These are phyloP conservation scores for Cercospora zeae-maydis DNA, from an alignment of 2,329 filamentous ascomycete species.

Conservation along the genomic window DNA sequence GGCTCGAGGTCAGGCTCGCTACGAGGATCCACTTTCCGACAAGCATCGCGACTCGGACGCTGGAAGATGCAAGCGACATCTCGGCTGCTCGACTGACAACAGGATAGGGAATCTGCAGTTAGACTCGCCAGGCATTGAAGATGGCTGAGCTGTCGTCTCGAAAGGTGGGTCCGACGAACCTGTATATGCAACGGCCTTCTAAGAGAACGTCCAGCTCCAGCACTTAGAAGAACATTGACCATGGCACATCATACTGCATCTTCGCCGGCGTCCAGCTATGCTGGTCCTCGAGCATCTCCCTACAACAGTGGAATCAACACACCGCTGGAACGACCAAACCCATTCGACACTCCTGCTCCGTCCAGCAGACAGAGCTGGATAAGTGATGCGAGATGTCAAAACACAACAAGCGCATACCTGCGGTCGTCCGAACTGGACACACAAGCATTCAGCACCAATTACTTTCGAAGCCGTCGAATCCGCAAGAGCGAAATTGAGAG, in stretches of 20 bases:
- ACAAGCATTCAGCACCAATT: neutral
- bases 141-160: neutral
- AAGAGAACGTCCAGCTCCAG: neutral
- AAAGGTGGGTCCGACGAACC: neutral
- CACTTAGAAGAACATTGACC: neutral
- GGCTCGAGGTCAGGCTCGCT: neutral
- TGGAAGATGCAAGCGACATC: neutral
- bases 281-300: neutral
- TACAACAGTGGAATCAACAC: conserved; percentile 1
- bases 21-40: neutral
- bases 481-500: neutral
- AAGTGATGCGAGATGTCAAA: neutral
- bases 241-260: neutral
- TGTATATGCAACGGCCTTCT: neutral
- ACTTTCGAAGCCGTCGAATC: neutral
- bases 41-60: neutral
- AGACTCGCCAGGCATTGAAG: neutral
- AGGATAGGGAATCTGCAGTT: neutral
- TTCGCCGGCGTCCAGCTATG: neutral
- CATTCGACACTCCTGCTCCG: neutral
- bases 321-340: neutral
- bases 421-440: neutral
- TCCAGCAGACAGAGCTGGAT: neutral
- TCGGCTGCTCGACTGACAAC: neutral
- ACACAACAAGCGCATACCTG: neutral